Percentiles rank a stretch among this genome's conserved stretches.
These are phyloP conservation scores for Angophora floribunda DNA, from an alignment of 345 rosid genomes.

Conservation along the genomic window DNA sequence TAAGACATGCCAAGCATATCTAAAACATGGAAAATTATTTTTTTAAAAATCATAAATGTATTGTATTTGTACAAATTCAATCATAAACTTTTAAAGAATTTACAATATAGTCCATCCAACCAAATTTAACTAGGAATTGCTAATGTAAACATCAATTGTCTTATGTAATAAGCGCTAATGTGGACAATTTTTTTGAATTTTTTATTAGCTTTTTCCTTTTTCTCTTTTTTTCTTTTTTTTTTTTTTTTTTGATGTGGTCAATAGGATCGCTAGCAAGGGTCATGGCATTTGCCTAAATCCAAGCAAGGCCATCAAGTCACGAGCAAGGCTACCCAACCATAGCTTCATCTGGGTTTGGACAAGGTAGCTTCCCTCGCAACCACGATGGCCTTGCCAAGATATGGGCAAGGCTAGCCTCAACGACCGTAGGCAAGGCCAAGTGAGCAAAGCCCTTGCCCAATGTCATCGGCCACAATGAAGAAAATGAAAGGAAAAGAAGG, in stretches of 20 bases:
- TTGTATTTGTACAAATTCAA: no score
- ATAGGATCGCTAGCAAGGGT: accelerated
- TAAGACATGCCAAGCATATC: background rate
- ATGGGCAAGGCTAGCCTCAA: background rate
- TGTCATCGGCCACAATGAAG: no score
- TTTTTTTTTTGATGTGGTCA: no score
- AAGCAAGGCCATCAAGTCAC: background rate
- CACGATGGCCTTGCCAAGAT: background rate
- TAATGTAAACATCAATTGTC: background rate
- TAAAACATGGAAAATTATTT: no score
- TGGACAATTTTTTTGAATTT: background rate
- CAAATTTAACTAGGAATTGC: no score
- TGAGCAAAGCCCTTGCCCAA: background rate
- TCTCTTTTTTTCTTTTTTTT: no score
- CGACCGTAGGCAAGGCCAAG: background rate
- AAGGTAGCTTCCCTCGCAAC: no score
- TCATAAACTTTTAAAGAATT: accelerated
- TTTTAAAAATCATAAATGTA: background rate
- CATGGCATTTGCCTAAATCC: background rate
- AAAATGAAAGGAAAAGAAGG: no score
- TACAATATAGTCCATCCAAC: no score
- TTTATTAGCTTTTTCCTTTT: no score
- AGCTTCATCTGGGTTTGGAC: background rate
- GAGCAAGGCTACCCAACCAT: background rate
- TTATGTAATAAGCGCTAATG: accelerated